Percentiles rank a stretch among this genome's conserved stretches.
These are phyloP conservation scores for Penicillium sp. DNA, from an alignment of 2,329 filamentous ascomycete genomes.

Conservation along the genomic window DNA sequence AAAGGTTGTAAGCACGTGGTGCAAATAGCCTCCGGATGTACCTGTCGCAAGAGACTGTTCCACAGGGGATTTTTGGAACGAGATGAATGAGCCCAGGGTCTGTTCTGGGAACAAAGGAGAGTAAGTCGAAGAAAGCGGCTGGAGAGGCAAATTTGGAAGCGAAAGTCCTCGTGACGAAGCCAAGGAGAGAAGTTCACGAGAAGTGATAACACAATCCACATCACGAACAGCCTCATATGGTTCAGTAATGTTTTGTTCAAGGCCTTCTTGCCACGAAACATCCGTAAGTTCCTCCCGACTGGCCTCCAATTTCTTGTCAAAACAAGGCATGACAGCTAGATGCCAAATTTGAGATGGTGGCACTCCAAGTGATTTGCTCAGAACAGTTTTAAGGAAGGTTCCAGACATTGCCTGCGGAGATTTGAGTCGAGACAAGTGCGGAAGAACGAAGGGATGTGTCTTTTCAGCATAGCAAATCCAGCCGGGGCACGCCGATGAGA, in stretches of 20 bases:
- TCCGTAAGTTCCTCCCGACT: constrained; percentile 90
- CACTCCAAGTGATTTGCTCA: constrained; percentile 72
- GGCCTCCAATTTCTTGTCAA: constrained; percentile 98
- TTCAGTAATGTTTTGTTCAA: constrained; percentile 38
- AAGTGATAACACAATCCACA: constrained; percentile 97
- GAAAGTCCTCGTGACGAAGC: constrained; percentile 76
- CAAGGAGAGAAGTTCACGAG: constrained; percentile 88
- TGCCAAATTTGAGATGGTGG: constrained; percentile 86
- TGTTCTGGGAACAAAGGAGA: constrained; percentile 70
- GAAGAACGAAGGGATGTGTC: constrained; percentile 89
- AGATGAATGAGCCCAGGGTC: constrained; percentile 71
- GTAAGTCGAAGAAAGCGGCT: constrained; percentile 50
- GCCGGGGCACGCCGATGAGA: constrained; percentile 90
- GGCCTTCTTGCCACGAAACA: constrained; percentile 60
- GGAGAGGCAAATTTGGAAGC: constrained; percentile 70
- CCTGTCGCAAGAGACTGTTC: constrained; percentile 61
- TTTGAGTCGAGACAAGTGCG: constrained; percentile 87
- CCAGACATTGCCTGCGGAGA: constrained; percentile 92
- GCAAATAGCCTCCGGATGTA: constrained; percentile 83
- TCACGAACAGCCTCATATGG: constrained; percentile 64
- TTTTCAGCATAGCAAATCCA: constrained; percentile 99
- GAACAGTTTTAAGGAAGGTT: constrained; percentile 81
- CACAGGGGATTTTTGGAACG: constrained; percentile 52
- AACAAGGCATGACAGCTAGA: constrained; percentile 94
- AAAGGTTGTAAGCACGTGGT: constrained; percentile 77